phyloP scores from a whole-genome alignment of 116 monocot species.

The Papilionanthe hybrid region DNA sequence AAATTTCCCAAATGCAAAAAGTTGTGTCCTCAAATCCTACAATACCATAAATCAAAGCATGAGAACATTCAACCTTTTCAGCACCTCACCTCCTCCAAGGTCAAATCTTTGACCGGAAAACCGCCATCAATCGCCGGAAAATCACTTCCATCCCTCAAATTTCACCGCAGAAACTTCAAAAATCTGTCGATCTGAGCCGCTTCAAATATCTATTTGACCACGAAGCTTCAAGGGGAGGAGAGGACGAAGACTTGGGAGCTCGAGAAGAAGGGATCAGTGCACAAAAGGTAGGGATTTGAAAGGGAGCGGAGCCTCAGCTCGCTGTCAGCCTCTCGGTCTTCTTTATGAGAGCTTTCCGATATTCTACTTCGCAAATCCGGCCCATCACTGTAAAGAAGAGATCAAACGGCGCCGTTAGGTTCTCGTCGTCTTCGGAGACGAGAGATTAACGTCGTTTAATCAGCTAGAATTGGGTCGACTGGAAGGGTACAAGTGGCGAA shows the following conservation, averaged over 20 bases:
- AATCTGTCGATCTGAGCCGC: background rate
- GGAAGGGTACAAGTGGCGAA: background rate
- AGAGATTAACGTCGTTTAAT: background rate
- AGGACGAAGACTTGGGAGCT: background rate
- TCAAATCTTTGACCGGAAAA: background rate
- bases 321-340: background rate
- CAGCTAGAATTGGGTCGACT: background rate
- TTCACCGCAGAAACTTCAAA: background rate
- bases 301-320: background rate
- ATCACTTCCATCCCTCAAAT: background rate
- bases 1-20: background rate
- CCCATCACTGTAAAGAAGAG: background rate
- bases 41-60: background rate
- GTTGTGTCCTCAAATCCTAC: background rate
- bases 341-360: background rate
- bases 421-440: background rate
- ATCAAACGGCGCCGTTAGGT: background rate
- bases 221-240: background rate
- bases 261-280: background rate
- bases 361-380: background rate
- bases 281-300: background rate
- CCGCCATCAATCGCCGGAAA: background rate
- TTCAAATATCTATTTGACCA: background rate
- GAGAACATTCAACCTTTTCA: background rate
- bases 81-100: background rate